phyloP scores from a whole-genome alignment of 768 basidiomycete genomes.

The Kwoniella sp. region DNA sequence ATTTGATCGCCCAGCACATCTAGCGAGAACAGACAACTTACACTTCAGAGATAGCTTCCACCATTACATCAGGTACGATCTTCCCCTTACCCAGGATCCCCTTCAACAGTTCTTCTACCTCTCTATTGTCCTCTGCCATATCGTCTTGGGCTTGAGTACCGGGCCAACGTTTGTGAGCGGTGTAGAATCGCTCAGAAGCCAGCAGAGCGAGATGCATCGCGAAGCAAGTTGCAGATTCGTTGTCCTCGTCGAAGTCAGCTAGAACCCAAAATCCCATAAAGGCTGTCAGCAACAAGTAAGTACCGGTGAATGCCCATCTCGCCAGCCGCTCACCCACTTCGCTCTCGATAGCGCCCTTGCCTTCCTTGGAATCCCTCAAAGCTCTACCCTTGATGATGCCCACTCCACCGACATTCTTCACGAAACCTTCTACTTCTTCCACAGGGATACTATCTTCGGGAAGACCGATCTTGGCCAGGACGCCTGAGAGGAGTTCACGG shows the following conservation, averaged over 20 bases:
- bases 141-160: slow-evolving; percentile 34
- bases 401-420: slow-evolving; percentile 57
- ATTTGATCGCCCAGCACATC: background rate
- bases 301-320: background rate
- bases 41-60: slow-evolving; percentile 70
- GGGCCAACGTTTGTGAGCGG: slow-evolving; percentile 50
- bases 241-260: slow-evolving; percentile 5
- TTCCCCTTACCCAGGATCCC: slow-evolving; percentile 8
- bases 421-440: slow-evolving; percentile 57
- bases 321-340: slow-evolving; percentile 53
- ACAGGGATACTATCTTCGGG: slow-evolving; percentile 43
- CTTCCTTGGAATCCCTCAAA: slow-evolving; percentile 43
- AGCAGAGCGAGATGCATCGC: slow-evolving; percentile 54
- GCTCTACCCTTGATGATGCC: slow-evolving; percentile 55
- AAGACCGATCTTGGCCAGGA: slow-evolving; percentile 43
- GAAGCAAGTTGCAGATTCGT: slow-evolving; percentile 30
- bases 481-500: slow-evolving; percentile 32
- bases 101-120: slow-evolving; percentile 29
- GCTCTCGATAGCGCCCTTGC: slow-evolving; percentile 33
- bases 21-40: slow-evolving; percentile 58
- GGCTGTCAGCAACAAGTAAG: too few species aligned
- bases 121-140: slow-evolving; percentile 26
- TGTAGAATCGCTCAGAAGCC: slow-evolving; percentile 52
- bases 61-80: slow-evolving; percentile 22
- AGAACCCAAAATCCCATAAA: background rate